These are phyloP conservation scores for Alternaria metachromatica DNA, from an alignment of 2,329 filamentous ascomycete species.

Conservation along the genomic window DNA sequence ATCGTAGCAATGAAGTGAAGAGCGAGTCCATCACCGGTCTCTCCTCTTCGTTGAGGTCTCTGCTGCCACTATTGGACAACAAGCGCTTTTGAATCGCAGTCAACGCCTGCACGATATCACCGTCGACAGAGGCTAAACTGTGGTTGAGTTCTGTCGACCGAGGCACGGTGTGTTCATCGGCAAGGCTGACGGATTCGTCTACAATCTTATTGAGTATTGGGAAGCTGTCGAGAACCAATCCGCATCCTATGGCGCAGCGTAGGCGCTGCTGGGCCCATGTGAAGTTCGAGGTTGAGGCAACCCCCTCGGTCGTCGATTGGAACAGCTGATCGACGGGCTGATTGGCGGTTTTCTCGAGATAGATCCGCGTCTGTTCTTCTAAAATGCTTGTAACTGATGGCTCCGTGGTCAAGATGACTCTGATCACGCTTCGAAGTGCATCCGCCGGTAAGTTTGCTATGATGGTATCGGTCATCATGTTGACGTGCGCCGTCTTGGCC, in stretches of 20 bases:
- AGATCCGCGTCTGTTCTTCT: neutral
- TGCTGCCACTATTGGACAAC: neutral
- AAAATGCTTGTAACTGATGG: neutral
- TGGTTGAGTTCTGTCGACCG: conserved; percentile 13
- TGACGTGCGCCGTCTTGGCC: conserved; percentile 51
- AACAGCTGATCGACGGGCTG: neutral
- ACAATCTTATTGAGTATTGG: neutral
- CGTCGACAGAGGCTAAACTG: conserved; percentile 43
- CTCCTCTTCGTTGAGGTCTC: neutral
- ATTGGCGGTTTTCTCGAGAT: neutral
- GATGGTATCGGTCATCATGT: conserved; percentile 57
- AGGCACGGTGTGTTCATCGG: neutral
- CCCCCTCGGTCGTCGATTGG: neutral
- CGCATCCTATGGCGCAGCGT: neutral
- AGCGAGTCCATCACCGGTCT: neutral
- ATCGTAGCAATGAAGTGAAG: neutral
- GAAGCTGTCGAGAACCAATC: conserved; percentile 1
- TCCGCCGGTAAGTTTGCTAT: conserved; percentile 53
- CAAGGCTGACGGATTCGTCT: neutral
- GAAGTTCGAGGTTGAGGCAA: neutral
- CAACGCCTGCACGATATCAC: conserved; percentile 47
- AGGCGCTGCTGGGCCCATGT: conserved; percentile 2
- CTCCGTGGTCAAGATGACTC: conserved; percentile 21
- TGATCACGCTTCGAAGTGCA: conserved; percentile 50
- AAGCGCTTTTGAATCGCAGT: conserved; percentile 47